Base-by-base conservation (phyloP, 768 basidiomycete genomes). In the Agrocybe praecox region DNA sequence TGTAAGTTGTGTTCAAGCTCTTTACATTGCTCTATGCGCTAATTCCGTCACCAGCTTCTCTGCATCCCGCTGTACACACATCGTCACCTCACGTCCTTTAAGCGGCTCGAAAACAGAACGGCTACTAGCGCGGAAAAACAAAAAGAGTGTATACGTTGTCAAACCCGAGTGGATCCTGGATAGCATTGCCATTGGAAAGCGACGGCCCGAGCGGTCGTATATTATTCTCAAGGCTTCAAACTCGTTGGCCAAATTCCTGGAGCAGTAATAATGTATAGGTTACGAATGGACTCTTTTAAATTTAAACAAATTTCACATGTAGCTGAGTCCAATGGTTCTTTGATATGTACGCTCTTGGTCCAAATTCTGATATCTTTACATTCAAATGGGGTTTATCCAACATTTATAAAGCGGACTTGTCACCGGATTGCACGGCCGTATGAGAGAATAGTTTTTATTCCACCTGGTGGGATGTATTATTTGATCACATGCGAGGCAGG, bases 101-200 rank as follows among this genome's bases (percentile, higher is more conserved):
- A 90, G 79, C 63, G 90, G 80, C 17, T 81, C 84, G 23, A 94
- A 94, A 70, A 87, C 82, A 2, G 84, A 92, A 56, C 84, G 79
- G 62, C 63, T 86, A 49, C 70, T 93, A 53, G 82, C 79, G 18
- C 68, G 73, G 21, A 85, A 82, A 62, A 75, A 74, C 29, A 75
- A 75, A 59, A 78, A 68, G 55, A 76, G 77, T 33, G 74, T 77
- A 7, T 79, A 88, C 53, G 80, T 94, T 53, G 89, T 94, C 29
- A 84, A 78, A 55, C 90, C 90, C 9, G 86, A 88, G 67, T 92
- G 89, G 90, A 79, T 91, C 7, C 73, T 75, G 11, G 90, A 92
- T 60, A 89, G 89, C 62, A 77, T 92, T 60, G 67, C 69, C 17
- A 75, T 76, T 15, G 88, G 87, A 21, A 87, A 79, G 66, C 75